Conservation (phyloP, 2,329 filamentous ascomycete species). For the Botryotinia convoluta region DNA sequence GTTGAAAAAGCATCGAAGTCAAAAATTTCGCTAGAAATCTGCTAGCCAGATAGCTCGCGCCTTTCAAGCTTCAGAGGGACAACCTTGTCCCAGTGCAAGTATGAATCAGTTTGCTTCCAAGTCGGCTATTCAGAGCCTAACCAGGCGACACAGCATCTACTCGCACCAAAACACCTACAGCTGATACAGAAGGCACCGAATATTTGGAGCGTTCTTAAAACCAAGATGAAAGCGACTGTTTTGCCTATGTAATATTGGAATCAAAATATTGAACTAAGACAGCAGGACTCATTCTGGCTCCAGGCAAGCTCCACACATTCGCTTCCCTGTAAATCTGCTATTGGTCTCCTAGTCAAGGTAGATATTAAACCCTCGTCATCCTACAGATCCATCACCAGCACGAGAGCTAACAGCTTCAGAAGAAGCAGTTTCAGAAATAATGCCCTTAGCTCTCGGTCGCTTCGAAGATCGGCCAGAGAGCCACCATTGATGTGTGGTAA, state of each 20-base stretch:
- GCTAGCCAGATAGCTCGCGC: neutral
- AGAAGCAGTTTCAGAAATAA: too few relatives aligned
- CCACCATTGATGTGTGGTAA: neutral
- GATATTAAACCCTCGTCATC: neutral
- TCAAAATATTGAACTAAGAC: neutral
- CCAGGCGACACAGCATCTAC: fast-evolving
- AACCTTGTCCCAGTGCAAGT: neutral
- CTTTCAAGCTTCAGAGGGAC: neutral
- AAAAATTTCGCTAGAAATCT: neutral
- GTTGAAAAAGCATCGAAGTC: neutral
- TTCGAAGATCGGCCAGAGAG: neutral
- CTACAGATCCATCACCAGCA: neutral
- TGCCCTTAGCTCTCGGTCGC: neutral
- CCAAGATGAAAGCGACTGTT: neutral
- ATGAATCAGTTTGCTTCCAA: neutral
- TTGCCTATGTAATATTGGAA: neutral
- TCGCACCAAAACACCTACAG: neutral
- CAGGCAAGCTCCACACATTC: neutral
- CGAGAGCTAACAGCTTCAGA: neutral
- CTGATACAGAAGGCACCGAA: neutral
- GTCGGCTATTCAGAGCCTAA: neutral
- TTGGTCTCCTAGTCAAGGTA: neutral
- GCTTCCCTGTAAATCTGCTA: neutral
- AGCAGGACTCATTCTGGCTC: neutral
- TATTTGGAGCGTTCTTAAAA: neutral